Base-by-base conservation (phyloP, 208 protist genomes). In the Strigomonas culicis region DNA sequence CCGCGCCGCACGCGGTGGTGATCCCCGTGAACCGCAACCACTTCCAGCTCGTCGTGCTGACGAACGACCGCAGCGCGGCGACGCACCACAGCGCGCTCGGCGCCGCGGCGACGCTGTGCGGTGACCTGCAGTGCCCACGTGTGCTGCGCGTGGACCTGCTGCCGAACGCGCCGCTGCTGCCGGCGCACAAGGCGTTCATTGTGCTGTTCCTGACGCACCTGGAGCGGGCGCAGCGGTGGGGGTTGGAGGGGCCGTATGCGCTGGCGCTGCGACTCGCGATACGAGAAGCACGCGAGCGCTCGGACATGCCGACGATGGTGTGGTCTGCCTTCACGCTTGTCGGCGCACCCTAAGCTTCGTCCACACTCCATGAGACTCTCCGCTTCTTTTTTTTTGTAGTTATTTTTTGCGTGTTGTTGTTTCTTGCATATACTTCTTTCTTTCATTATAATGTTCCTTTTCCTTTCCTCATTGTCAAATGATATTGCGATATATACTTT, bases 311-410 rank as follows among this genome's bases (percentile, higher is more conserved):
- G n/a, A 58, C 73, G 0, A 67, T 59, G 17, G 75, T 89, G 55
- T 93, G 90, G 84, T 61, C 67, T 27, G 70, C 84, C 25, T 84
- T 95, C 61, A 93, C 90, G 19, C 58, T 95, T 11, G 46, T 95
- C 19, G 90, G 89, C 7, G 71, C 79, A 13, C 74, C 89, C 30
- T 95, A 77, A 78, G 2, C 28, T 19, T 49, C 44, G 31, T 21
- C 60, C 17, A 41, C 51, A 52, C 49, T 47, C 41, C 28, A 36
- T 56, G 22, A 39, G 59, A 28, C 4, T 59, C 41, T 63, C 11
- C 0, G 22, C 39, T 11, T 36, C 17, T 24, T 50, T 31, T 27
- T 59, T 59, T 8, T 49, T 53, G 21, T 63, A 6, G 17, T 63
- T 41, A 32, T 39, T 63, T 52, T 17, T 34, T 36, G 43, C 50